phyloP scores from a whole-genome alignment of 2,329 filamentous ascomycete species.

The Neofusicoccum cordaticola region DNA sequence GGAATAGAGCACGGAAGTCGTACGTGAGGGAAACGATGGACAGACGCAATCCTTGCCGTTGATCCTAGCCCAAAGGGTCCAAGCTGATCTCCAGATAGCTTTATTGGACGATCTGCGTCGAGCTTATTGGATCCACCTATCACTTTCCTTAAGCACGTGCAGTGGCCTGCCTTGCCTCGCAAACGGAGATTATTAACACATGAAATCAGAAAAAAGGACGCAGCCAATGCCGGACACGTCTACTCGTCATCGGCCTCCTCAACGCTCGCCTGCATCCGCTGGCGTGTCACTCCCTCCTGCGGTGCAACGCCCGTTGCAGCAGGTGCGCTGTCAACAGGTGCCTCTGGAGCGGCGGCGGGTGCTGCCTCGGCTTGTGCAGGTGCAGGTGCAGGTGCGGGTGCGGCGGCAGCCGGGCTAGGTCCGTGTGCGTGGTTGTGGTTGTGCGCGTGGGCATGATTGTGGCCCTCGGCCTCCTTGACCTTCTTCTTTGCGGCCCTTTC shows the following conservation, averaged over 20 bases:
- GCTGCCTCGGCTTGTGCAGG: slow-evolving; percentile 18
- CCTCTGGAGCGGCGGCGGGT: neutral
- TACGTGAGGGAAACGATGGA: neutral
- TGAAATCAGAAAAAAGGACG: slow-evolving; percentile 3
- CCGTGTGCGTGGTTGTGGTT: slow-evolving; percentile 33
- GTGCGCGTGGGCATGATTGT: slow-evolving; percentile 27
- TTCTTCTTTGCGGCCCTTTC: slow-evolving; percentile 22
- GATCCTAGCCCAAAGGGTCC: slow-evolving; percentile 3
- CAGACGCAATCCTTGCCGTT: slow-evolving; percentile 1
- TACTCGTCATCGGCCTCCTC: slow-evolving; percentile 38
- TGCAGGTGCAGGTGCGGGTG: slow-evolving; percentile 25
- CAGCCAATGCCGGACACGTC: neutral
- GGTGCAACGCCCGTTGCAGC: slow-evolving; percentile 12
- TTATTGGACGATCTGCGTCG: slow-evolving; percentile 11
- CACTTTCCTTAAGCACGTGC: slow-evolving; percentile 1
- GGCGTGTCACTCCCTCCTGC: slow-evolving; percentile 20
- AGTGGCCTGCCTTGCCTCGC: neutral
- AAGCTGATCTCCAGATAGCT: slow-evolving; percentile 1
- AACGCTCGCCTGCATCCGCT: slow-evolving; percentile 34
- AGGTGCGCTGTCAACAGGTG: slow-evolving; percentile 2
- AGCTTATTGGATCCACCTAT: slow-evolving; percentile 10
- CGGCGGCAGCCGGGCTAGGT: slow-evolving; percentile 28
- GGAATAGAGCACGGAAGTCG: neutral
- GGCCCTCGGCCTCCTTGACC: slow-evolving; percentile 21
- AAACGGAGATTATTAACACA: slow-evolving; percentile 13